phyloP scores from a whole-genome alignment of 2,329 filamentous ascomycete species.

The Aspergillus calidoustus region DNA sequence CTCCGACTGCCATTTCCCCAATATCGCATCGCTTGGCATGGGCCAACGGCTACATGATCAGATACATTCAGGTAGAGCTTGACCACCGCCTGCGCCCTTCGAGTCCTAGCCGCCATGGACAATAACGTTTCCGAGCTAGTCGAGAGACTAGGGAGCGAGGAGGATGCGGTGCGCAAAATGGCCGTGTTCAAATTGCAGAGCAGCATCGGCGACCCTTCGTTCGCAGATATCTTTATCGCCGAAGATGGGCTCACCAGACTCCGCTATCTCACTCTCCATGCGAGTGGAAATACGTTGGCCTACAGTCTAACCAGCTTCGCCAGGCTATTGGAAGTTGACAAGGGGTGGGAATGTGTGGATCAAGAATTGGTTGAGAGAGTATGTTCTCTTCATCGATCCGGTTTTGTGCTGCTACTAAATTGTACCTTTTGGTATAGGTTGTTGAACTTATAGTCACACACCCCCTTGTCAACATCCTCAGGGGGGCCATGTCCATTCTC shows the following conservation, averaged over 20 bases:
- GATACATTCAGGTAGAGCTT: conserved; percentile 1
- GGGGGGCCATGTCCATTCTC: conserved; percentile 95
- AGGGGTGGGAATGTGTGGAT: conserved; percentile 82
- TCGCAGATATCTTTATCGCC: conserved; percentile 94
- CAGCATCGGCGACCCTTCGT: conserved; percentile 92
- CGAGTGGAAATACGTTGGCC: conserved; percentile 90
- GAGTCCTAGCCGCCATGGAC: conserved; percentile 49
- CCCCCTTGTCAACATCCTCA: conserved; percentile 93
- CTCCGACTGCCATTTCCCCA: not conserved
- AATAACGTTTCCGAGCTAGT: conserved; percentile 62
- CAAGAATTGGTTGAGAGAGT: conserved; percentile 63
- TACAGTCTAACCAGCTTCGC: conserved; percentile 91
- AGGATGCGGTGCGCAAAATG: conserved; percentile 97
- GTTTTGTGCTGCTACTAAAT: too few species aligned
- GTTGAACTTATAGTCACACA: conserved; percentile 94
- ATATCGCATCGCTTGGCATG: not conserved
- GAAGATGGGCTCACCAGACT: conserved; percentile 83
- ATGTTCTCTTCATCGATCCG: conserved; percentile 32
- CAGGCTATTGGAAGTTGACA: conserved; percentile 89
- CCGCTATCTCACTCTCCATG: conserved; percentile 79
- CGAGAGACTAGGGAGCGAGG: conserved; percentile 62
- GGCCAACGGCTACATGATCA: not conserved
- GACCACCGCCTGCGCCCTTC: not conserved
- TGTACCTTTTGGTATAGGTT: conserved; percentile 53
- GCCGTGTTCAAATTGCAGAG: conserved; percentile 97